phyloP scores from a whole-genome alignment of 495 filamentous ascomycete genomes.

The Penicillium bovifimosum region DNA sequence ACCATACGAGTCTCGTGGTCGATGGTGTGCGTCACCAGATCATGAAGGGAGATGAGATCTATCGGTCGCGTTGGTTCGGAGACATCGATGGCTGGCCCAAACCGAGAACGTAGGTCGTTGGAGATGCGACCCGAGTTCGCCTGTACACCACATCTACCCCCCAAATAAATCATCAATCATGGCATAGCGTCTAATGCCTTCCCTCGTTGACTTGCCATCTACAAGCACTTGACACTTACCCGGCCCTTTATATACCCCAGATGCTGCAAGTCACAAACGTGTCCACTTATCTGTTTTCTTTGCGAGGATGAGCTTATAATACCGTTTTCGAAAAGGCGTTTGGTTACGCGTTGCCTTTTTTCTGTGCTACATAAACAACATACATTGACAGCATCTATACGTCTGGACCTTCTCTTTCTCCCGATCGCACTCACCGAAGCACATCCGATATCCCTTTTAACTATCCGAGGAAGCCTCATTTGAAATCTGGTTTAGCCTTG shows the following conservation, averaged over 20 bases:
- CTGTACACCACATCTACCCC: neutral
- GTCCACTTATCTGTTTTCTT: neutral
- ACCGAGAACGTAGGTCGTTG: slow-evolving; percentile 5
- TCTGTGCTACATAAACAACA: neutral
- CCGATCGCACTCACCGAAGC: too few relatives aligned
- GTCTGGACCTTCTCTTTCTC: neutral
- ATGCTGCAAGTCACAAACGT: neutral
- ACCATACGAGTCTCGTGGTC: slow-evolving; percentile 24
- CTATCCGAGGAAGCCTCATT: too few relatives aligned
- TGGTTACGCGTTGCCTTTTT: too few relatives aligned
- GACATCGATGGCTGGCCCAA: slow-evolving; percentile 31
- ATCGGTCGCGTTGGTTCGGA: slow-evolving; percentile 26
- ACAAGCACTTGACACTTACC: neutral
- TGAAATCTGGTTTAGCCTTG: too few relatives aligned
- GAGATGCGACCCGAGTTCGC: neutral
- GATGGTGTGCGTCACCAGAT: slow-evolving; percentile 18
- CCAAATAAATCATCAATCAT: neutral
- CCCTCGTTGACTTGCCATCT: neutral
- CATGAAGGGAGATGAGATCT: slow-evolving; percentile 25
- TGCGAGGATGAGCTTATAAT: neutral
- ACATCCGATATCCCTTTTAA: too few relatives aligned
- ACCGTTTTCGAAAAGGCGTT: neutral
- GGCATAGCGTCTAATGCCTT: neutral
- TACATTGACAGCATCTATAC: neutral
- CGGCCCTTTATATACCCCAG: neutral